Percentiles rank a stretch among this genome's conserved stretches.
Evolutionary conservation across 2,329 filamentous ascomycete genomes (phyloP).

Genomic region (Microsporum canis): DNA sequence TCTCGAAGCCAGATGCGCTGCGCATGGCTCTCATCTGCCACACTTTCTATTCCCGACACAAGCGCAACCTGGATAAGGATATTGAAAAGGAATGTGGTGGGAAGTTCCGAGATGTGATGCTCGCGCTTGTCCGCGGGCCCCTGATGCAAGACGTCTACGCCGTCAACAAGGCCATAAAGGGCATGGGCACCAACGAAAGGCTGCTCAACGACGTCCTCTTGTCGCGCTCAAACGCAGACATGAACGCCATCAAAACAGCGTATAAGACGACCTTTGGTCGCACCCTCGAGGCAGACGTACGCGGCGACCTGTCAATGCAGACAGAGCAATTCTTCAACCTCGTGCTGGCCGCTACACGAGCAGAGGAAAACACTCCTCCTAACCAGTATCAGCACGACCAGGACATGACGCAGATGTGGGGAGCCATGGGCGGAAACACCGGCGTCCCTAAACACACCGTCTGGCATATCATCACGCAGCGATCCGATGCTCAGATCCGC

Average conservation of each 20-base stretch:
- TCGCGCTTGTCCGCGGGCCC: constrained; percentile 63
- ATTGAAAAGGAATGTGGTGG: constrained; percentile 60
- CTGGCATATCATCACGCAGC: constrained; percentile 62
- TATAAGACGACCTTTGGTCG: constrained; percentile 59
- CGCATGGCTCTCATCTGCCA: constrained; percentile 55
- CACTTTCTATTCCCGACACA: constrained; percentile 51
- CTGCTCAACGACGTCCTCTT: constrained; percentile 80
- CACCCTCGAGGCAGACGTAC: constrained; percentile 60
- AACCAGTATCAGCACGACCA: constrained; percentile 61
- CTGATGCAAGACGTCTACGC: constrained; percentile 63
- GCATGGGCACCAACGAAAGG: constrained; percentile 73
- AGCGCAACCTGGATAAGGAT: constrained; percentile 58
- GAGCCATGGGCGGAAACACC: constrained; percentile 44
- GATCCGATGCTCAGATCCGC: constrained; percentile 72
- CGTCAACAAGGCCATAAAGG: constrained; percentile 60
- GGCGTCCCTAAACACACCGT: constrained; percentile 66
- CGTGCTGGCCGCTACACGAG: constrained; percentile 60
- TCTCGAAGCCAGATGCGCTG: constrained; percentile 60
- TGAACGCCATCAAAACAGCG: constrained; percentile 70
- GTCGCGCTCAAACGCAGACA: constrained; percentile 71
- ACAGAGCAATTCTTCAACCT: constrained; percentile 78
- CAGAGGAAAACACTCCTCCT: constrained; percentile 66
- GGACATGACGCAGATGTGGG: constrained; percentile 66
- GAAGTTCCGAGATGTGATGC: constrained; percentile 58
- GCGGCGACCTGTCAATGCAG: constrained; percentile 70